Base-by-base conservation (phyloP, 768 basidiomycete genomes). In the Tremella yokohamensis region DNA sequence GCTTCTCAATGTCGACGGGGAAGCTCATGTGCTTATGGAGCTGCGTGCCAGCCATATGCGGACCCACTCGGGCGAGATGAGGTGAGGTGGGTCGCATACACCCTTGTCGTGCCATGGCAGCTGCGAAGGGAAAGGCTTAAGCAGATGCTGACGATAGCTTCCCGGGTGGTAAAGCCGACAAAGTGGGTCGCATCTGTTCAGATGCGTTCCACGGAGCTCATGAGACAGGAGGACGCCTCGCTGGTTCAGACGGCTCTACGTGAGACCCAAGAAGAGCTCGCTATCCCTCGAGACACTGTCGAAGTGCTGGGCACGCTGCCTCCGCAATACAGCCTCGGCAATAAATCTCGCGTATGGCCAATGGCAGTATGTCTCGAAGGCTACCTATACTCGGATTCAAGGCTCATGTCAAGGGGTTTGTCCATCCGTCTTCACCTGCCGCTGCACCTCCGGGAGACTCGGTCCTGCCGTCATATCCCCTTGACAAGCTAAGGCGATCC, bases 121-220 rank as follows among this genome's bases (percentile, higher is more conserved):
- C n/a, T n/a, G n/a, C 42, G 8, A n/a, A 16, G 42, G n/a, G n/a
- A 8, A 45, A 6, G 22, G n/a, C 15, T 45, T 6, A 38, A 2
- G 16, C 9, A 2, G 8, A 15, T 34, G 40, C 26, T 57, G 49
- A 49, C 8, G n/a, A 8, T 22, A 76, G 75, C 63, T 76, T 76
- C 55, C 71, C 75, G 39, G 75, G 75, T n/a, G 75, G 75, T 1
- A 74, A 74, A 53, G 49, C 56, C 11, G 75, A 76, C 47, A 24
- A 61, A 8, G 74, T 70, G 42, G 52, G 70, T 57, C 11, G 0
- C 16, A 13, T 6, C 34, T 38, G 20, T 24, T 22, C 15, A 1
- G 16, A 29, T 2, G 16, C 24, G 4, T 26, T 34, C 19, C 22
- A 40, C 24, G 50, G 13, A 20, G 24, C 22, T 47, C 53, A 22